Evolutionary conservation across 2,329 filamentous ascomycete genomes (phyloP), one percentile per base, ranked within the genome.

Genomic region (Huntiella abstrusa): DNA sequence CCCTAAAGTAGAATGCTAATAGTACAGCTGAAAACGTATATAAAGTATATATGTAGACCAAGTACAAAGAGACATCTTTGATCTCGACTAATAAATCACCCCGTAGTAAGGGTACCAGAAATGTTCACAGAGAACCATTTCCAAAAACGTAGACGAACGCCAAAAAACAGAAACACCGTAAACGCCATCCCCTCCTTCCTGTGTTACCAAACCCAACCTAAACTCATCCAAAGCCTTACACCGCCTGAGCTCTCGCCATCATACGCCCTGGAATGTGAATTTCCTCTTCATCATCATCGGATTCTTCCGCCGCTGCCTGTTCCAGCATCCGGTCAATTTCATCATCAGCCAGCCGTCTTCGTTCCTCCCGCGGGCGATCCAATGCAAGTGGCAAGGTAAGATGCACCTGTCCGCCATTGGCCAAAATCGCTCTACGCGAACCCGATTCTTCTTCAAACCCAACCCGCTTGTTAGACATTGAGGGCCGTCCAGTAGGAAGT

Each of bases 291-390:
- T 70, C 73, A 47, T 69, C 65, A 39, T 68, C 68, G n/a, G 60
- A 61, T 32, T 59, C 62, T 17, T 66, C 67, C 2, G 65, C 68
- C 2, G 63, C 67, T 2, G 64, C 69, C 33, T 64, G 63, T 48
- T 75, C 71, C 36, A 76, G 59, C 68, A 76, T 73, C 34, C 65
- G 62, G 49, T 76, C 71, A 47, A 76, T 72, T 35, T 76, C 71
- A 37, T 70, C 70, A 34, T 74, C 71, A 2, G 62, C 62, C 35
- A 75, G 52, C 4, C 59, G 56, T n/a, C 62, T 56, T 53, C 66
- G 56, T 48, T 64, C 55, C 53, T 64, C 60, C 4, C 56, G 5
- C 58, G 53, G 15, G 57, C 59, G 38, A 58, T 51, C 63, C 5
- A 75, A 58, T 0, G 69, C 70, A 4, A 64, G 63, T 1, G 72